Evolutionary conservation across 306 rosid species (phyloP).

Genomic region (Potentilla sterilis): DNA sequence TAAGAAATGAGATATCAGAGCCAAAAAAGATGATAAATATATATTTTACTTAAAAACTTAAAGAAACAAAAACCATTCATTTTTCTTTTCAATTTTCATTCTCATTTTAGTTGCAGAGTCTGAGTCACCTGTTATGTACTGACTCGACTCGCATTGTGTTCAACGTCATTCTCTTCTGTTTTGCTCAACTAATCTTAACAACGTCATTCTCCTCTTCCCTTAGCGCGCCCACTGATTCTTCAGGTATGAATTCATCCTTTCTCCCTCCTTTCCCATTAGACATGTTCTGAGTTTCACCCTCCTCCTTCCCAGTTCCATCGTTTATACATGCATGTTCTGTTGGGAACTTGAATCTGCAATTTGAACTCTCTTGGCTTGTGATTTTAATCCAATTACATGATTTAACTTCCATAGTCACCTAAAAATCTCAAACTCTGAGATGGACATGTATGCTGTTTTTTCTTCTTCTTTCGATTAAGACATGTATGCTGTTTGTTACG

Average conservation of each 20-base stretch:
- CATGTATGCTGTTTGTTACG: no score
- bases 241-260: neutral
- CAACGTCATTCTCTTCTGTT: slow-evolving; percentile 25
- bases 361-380: no score
- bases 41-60: neutral
- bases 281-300: neutral
- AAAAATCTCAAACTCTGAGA: no score
- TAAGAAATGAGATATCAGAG: neutral
- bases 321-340: no score
- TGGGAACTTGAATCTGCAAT: no score
- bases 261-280: neutral
- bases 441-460: no score
- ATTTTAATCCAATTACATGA: no score
- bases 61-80: slow-evolving; percentile 1
- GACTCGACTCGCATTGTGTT: slow-evolving; percentile 15
- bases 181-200: slow-evolving; percentile 4
- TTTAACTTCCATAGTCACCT: no score
- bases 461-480: no score
- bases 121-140: neutral
- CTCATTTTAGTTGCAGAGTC: neutral
- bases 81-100: neutral
- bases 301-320: neutral
- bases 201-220: neutral
- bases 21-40: neutral
- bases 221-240: neutral